Conservation (phyloP, 2,329 filamentous ascomycete genomes). For the Aspergillus japonicus region DNA sequence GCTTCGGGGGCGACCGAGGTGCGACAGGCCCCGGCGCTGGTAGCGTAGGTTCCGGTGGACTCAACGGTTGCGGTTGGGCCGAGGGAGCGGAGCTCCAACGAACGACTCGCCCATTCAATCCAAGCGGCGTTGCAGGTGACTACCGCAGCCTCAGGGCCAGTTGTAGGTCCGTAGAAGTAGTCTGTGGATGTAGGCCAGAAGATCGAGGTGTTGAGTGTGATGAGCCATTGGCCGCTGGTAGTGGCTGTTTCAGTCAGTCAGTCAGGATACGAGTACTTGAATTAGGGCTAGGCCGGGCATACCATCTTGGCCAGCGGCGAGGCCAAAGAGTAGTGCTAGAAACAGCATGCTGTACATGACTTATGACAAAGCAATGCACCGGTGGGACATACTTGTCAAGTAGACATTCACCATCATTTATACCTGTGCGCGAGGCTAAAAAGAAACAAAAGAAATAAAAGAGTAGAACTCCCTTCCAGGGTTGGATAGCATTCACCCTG, state of each 20-base stretch:
- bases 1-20: constrained; percentile 12
- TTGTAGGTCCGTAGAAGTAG: constrained; percentile 26
- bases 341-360: too few species aligned
- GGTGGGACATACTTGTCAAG: too few species aligned
- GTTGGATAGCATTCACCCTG: too few species aligned
- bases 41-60: constrained; percentile 14
- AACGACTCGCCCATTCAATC: constrained; percentile 19
- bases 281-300: too few species aligned
- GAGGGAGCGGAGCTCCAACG: constrained; percentile 15
- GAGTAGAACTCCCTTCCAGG: too few species aligned
- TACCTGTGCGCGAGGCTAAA: too few species aligned
- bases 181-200: constrained; percentile 28
- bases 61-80: constrained; percentile 18
- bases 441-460: too few species aligned
- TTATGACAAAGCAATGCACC: too few species aligned
- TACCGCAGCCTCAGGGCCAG: constrained; percentile 18
- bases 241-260: neutral
- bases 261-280: too few species aligned
- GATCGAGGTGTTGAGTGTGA: constrained; percentile 17
- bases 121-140: constrained; percentile 24
- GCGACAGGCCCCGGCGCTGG: constrained; percentile 20
- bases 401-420: too few species aligned
- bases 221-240: constrained; percentile 34
- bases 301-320: too few species aligned
- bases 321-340: too few species aligned